Percentiles rank a stretch among this genome's conserved stretches.
Conservation (phyloP, 306 rosid genomes). For the Glycine soja region DNA sequence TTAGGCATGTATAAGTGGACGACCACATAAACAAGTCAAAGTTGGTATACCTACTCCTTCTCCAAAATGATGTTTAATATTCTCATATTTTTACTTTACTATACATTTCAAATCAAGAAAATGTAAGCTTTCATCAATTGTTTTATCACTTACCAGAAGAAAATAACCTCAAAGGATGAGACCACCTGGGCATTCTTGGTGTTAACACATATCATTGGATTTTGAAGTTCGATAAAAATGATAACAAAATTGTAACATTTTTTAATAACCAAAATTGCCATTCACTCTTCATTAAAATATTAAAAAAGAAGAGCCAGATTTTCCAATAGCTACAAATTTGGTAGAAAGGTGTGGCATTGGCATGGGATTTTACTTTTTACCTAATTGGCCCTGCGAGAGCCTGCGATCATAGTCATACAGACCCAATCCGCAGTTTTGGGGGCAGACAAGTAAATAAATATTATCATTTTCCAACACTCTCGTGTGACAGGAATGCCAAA, state of each 20-base stretch:
- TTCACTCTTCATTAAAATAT: neutral
- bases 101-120: neutral
- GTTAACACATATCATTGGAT: neutral
- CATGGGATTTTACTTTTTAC: neutral
- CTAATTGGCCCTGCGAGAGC: conserved; percentile 8
- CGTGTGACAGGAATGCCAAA: too few relatives aligned
- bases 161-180: too few relatives aligned
- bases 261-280: neutral
- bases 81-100: neutral
- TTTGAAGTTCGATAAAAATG: neutral
- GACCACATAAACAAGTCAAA: conserved; percentile 45
- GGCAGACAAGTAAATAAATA: neutral
- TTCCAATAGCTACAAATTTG: neutral
- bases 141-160: too few relatives aligned
- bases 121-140: neutral
- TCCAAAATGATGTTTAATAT: neutral
- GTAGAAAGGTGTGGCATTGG: neutral
- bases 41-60: conserved; percentile 58
- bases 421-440: too few relatives aligned
- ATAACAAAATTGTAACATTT: neutral
- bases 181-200: too few relatives aligned
- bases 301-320: neutral
- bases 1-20: too few relatives aligned
- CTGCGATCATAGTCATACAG: neutral
- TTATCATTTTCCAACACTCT: neutral